Conservation (phyloP, 1,284 basidiomycete genomes). For the Pseudozyma tsukubaensis region DNA sequence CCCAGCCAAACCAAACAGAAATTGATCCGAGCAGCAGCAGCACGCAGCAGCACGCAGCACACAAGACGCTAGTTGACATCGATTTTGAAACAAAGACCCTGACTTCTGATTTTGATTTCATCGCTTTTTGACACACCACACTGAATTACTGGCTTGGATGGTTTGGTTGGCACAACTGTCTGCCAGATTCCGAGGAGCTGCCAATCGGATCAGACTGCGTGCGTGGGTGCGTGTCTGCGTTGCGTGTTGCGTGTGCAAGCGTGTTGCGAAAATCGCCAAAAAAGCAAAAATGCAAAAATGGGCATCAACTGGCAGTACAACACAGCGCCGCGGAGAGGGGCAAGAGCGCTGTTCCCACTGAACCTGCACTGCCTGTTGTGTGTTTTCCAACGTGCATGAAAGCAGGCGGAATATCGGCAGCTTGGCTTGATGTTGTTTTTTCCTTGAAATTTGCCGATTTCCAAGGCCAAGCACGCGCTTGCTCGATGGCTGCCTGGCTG, state of each 20-base stretch:
- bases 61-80: neutral
- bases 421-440: too few relatives aligned
- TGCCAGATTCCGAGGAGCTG: neutral
- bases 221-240: neutral
- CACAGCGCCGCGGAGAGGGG: neutral
- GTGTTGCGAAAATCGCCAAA: neutral
- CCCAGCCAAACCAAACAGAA: too few relatives aligned
- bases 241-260: slow-evolving; percentile 1
- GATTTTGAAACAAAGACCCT: slow-evolving; percentile 10
- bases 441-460: too few relatives aligned
- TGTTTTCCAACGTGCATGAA: too few relatives aligned
- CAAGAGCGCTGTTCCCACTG: neutral
- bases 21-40: too few relatives aligned
- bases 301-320: neutral
- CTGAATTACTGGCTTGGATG: neutral
- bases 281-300: neutral
- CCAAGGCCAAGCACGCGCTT: too few relatives aligned
- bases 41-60: too few relatives aligned
- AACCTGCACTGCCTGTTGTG: too few relatives aligned
- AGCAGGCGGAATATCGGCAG: too few relatives aligned
- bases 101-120: neutral
- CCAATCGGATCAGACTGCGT: neutral
- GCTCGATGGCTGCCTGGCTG: too few relatives aligned
- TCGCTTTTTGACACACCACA: neutral
- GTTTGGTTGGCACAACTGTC: neutral